A percentile compares a stretch with the other conserved stretches of the same genome.
These are phyloP conservation scores for Geotrichum aggregatum DNA, from an alignment of 1,139 yeast species.

Conservation along the genomic window DNA sequence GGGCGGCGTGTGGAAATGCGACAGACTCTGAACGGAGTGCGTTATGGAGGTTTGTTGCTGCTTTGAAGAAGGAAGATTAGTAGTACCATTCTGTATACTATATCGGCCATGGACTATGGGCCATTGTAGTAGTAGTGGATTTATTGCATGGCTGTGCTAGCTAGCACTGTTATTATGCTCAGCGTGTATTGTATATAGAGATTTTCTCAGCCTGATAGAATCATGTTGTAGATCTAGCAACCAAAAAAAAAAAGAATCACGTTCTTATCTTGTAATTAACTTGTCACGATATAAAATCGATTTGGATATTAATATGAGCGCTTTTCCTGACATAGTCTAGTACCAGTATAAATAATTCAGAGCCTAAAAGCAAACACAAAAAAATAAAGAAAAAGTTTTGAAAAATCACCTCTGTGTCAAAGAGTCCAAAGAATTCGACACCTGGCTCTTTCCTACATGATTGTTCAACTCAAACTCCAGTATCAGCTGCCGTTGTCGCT, in stretches of 20 bases:
- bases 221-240: not conserved
- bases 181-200: not conserved
- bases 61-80: constrained; percentile 22
- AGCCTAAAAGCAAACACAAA: not conserved
- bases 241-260: not conserved
- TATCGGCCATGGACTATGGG: no score
- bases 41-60: constrained; percentile 60
- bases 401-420: not conserved
- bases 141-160: no score
- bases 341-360: no score
- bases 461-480: constrained; percentile 15
- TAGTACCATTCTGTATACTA: not conserved
- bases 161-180: no score
- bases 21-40: constrained; percentile 56
- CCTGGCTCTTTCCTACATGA: constrained; percentile 2
- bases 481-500: constrained; percentile 6
- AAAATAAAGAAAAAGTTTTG: no score
- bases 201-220: not conserved
- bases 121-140: no score
- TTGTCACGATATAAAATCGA: not conserved
- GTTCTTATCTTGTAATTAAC: not conserved
- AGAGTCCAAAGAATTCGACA: not conserved
- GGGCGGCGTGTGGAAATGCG: constrained; percentile 90
- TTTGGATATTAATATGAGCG: not conserved
- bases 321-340: not conserved